Evolutionary conservation across 495 filamentous ascomycete genomes (phyloP), one percentile per base, ranked within the genome.

Genomic region (Extremus antarcticus): DNA sequence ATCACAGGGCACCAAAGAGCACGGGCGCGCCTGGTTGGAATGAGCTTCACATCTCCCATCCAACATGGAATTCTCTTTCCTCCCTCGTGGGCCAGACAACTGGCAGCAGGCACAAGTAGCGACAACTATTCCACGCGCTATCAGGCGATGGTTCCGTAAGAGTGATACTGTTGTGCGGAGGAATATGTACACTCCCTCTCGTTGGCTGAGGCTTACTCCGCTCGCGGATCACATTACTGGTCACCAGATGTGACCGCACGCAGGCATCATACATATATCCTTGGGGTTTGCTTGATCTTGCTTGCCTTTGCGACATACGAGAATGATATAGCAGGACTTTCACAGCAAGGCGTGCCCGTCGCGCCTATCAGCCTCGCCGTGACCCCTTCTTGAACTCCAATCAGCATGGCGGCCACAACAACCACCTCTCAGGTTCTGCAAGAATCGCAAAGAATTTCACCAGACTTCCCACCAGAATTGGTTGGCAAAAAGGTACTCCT

Each of bases 401-500:
- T n/a, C 29, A 35, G 29, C 29, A 35, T 13, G 13, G 13, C 13
- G 29, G 29, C 29, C 4, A 4, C 29, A 13, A 35, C 29, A 13
- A 35, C 13, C 7, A 35, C 29, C 29, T 7, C 13, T 35, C 7
- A 35, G 13, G 13, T 4, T 4, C 29, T 13, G 29, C 29, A 4
- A 13, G 13, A 35, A 13, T 7, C 29, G 29, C 29, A 35, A 35
- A 59, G 19, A 21, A 4, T 13, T 13, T 35, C 29, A 4, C 13
- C 29, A 13, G 29, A 53, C 39, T 78, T 77, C 51, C 80, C 80
- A 0, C 55, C 58, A n/a, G 62, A 66, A 13, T 67, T 83, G 20
- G 56, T 69, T 8, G 76, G 76, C 25, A 78, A 76, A 63, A 73
- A 74, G 58, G 68, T 83, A 54, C 67, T 85, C 2, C 70, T 83